Conservation (phyloP, 257 asterid genomes). For the Ligustrum vulgare region DNA sequence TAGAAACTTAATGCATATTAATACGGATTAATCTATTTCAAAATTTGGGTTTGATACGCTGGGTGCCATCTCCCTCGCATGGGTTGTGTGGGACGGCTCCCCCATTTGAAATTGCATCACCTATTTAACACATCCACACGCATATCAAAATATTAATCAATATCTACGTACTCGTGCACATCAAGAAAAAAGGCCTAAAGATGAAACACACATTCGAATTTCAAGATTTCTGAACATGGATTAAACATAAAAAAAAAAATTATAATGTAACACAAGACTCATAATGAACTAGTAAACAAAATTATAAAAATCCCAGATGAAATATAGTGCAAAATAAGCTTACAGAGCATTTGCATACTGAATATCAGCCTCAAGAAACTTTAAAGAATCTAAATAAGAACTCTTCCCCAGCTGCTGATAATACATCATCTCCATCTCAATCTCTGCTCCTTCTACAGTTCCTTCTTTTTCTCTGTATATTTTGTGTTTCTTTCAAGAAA, state of each 20-base stretch:
- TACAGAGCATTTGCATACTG: slow-evolving; percentile 85
- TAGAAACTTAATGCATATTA: background rate
- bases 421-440: slow-evolving; percentile 81
- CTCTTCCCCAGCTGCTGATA: slow-evolving; percentile 65
- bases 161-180: background rate
- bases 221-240: background rate
- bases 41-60: too few species aligned
- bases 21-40: background rate
- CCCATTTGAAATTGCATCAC: too few species aligned
- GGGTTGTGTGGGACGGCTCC: too few species aligned
- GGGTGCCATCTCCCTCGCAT: too few species aligned
- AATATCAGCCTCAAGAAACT: slow-evolving; percentile 76
- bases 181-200: background rate
- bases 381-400: slow-evolving; percentile 67
- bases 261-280: background rate
- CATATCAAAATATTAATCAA: background rate
- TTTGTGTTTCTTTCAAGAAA: background rate
- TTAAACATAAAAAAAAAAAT: background rate
- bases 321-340: slow-evolving; percentile 25
- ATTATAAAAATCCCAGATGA: slow-evolving; percentile 12
- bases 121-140: background rate
- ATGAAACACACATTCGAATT: background rate
- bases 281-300: background rate
- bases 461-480: background rate
- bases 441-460: slow-evolving; percentile 13